These are phyloP conservation scores for Combretum micranthum DNA, from an alignment of 345 rosid species.

Conservation along the genomic window DNA sequence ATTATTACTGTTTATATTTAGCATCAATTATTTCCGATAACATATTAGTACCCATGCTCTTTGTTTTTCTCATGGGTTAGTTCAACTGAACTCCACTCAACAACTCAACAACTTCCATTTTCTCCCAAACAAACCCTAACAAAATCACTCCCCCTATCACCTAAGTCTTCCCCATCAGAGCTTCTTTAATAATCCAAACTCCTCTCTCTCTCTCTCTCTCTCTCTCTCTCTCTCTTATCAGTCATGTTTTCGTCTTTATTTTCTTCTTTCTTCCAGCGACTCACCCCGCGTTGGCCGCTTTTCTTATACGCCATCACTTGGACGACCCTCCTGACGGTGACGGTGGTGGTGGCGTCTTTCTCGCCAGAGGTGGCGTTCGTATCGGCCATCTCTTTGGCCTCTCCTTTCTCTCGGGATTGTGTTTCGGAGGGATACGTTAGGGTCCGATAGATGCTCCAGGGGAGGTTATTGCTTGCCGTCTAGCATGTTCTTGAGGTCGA, in stretches of 20 bases:
- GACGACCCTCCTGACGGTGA: constrained; percentile 56
- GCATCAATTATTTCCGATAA: too few relatives aligned
- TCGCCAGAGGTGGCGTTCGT: constrained; percentile 75
- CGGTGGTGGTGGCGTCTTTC: constrained; percentile 69
- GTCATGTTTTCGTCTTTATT: constrained; percentile 14
- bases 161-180: not conserved
- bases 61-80: not conserved
- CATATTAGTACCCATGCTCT: too few relatives aligned
- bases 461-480: constrained; percentile 65
- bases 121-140: not conserved
- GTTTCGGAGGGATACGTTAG: constrained; percentile 32
- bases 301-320: constrained; percentile 63
- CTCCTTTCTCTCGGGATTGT: constrained; percentile 44
- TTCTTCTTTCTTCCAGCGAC: constrained; percentile 24
- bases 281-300: constrained; percentile 47
- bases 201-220: not conserved
- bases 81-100: constrained; percentile 8
- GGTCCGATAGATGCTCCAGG: constrained; percentile 61
- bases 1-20: too few relatives aligned
- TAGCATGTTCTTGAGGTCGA: constrained; percentile 45
- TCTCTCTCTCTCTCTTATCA: not conserved
- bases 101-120: not conserved
- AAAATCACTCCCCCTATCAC: not conserved
- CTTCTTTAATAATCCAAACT: not conserved
- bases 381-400: constrained; percentile 47